Evolutionary conservation across 78 protist genomes (phyloP).

Genomic region (Dictyostelium firmibasis): DNA sequence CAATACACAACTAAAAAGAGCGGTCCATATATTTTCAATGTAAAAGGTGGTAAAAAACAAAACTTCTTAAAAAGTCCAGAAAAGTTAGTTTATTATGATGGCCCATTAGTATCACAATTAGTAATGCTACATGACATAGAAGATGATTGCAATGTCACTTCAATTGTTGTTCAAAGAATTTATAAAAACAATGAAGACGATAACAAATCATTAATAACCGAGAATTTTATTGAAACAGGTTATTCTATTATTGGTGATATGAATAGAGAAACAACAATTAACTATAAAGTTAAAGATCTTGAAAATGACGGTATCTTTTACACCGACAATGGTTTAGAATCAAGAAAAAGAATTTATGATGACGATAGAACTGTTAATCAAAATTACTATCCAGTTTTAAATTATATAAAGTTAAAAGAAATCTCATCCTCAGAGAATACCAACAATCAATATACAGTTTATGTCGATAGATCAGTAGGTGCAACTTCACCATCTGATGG

Average conservation of each 20-base stretch:
- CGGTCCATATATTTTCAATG: slow-evolving; percentile 13
- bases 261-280: slow-evolving; percentile 27
- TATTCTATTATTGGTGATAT: slow-evolving; percentile 4
- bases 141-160: background rate
- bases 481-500: background rate
- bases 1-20: background rate
- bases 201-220: background rate
- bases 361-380: background rate
- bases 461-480: slow-evolving; percentile 33
- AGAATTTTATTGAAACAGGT: slow-evolving; percentile 22
- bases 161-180: background rate
- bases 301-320: background rate
- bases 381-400: slow-evolving; percentile 52
- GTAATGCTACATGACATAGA: background rate
- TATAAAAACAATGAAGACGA: background rate
- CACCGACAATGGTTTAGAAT: slow-evolving; percentile 77
- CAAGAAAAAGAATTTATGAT: background rate
- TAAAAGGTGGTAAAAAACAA: background rate
- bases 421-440: background rate
- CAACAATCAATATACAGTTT: slow-evolving; percentile 44
- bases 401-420: slow-evolving; percentile 23
- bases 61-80: background rate
- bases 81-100: background rate
- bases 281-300: background rate
- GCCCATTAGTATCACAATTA: slow-evolving; percentile 2